Base-by-base conservation (phyloP, 805 yeast genomes). In the Debaryomyces castellii region DNA sequence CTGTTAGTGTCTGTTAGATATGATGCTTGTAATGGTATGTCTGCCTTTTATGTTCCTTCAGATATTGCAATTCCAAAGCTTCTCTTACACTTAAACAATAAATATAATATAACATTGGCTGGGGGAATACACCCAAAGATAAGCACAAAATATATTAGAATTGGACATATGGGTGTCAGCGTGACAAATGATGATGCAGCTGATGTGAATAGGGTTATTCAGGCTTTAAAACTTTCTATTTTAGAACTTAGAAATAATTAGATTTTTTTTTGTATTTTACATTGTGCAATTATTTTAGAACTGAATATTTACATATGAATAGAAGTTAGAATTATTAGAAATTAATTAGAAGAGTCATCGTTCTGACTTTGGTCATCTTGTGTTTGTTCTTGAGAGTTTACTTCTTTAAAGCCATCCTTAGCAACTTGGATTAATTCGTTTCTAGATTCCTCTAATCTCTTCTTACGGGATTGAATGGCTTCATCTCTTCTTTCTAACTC, bases 401-500 rank as follows among this genome's bases (percentile, higher is more conserved):
- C 60, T 46, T 63, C 66, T 39, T 55, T 49, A 47, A 71, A 71
- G 1, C 73, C 73, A 21, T 67, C 68, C 44, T 55, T 46, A 11
- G 72, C 73, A 35, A 62, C 53, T 43, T 59, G 51, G n/a, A 57
- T 46, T 48, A 67, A 59, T 46, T 77, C 78, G 40, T 59, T 55
- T 60, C 80, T 77, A 1, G 85, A 84, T 41, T 74, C 55, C 46
- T 84, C 88, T 4, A 91, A 87, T 57, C 90, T 77, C 53, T 73
- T 64, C 64, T 79, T 82, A 57, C 96, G 75, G 49, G 75, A 80
- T 60, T 85, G 82, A 46, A 83, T 81, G 46, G 82, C 86, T 11
- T 66, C 77, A 62, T 90, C 97, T 64, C 96, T 80, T 69, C 96
- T 80, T 62, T 90, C 97, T 58, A 90, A 75, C 59, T 87, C 95